phyloP scores from a whole-genome alignment of 169 alveolate species.

The Amoebophrya sp. region DNA sequence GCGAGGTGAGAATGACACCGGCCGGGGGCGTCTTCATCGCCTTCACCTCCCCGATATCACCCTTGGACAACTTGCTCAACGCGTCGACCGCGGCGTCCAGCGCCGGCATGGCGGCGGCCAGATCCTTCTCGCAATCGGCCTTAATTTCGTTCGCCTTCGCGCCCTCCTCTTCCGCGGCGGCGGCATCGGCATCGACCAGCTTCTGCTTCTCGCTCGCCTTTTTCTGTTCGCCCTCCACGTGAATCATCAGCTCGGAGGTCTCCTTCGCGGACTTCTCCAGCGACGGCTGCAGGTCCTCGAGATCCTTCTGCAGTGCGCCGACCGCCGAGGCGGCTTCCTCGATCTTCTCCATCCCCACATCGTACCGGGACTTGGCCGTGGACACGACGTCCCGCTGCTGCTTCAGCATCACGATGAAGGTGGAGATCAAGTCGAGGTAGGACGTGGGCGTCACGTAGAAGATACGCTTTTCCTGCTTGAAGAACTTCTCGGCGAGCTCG shows the following conservation, averaged over 20 bases:
- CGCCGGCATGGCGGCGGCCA: conserved; percentile 82
- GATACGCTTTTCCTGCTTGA: conserved; percentile 71
- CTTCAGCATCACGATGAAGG: conserved; percentile 78
- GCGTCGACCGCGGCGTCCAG: conserved; percentile 84
- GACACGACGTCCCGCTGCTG: conserved; percentile 74
- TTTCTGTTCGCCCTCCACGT: conserved; percentile 74
- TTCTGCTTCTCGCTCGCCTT: conserved; percentile 67
- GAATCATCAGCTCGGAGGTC: conserved; percentile 72
- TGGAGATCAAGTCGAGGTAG: conserved; percentile 78
- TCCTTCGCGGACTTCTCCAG: conserved; percentile 72
- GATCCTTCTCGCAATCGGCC: conserved; percentile 72
- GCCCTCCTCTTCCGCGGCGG: conserved; percentile 71
- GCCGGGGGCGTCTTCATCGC: conserved; percentile 78
- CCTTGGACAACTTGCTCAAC: conserved; percentile 75
- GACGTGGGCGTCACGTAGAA: conserved; percentile 95
- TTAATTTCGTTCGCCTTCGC: conserved; percentile 73
- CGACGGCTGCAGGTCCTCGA: conserved; percentile 71
- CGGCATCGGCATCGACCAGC: conserved; percentile 62
- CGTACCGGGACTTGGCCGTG: conserved; percentile 64
- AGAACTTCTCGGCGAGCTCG: conserved; percentile 64
- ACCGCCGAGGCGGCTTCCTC: conserved; percentile 78
- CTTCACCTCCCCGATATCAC: conserved; percentile 86
- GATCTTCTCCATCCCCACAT: conserved; percentile 90
- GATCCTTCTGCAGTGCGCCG: conserved; percentile 68
- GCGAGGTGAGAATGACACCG: conserved; percentile 66